phyloP scores from a whole-genome alignment of 352 stramenopile genomes.

The Phytophthora sp. region DNA sequence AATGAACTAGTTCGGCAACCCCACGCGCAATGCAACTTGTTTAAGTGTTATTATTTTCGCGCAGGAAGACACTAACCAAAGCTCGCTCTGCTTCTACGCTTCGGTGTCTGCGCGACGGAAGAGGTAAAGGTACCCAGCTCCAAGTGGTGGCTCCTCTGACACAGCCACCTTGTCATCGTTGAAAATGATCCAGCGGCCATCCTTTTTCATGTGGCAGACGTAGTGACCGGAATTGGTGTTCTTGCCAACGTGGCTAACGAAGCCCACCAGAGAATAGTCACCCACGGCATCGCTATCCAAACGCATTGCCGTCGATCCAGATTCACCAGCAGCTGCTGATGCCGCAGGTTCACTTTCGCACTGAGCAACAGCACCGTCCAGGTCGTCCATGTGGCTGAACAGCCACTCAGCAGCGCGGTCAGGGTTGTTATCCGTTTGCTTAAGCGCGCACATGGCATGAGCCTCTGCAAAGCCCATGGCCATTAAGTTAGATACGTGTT shows the following conservation, averaged over 20 bases:
- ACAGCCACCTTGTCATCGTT: conserved; percentile 99
- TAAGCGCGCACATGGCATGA: conserved; percentile 93
- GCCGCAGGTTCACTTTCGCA: conserved; percentile 57
- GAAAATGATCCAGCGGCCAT: conserved; percentile 98
- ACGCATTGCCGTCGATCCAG: conserved; percentile 35
- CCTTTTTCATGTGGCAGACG: conserved; percentile 98
- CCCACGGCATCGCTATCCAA: conserved; percentile 58
- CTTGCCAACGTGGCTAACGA: conserved; percentile 99
- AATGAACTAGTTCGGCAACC: conserved; percentile 5
- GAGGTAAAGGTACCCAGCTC: conserved; percentile 97
- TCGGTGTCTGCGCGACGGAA: conserved; percentile 74
- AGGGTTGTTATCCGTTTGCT: conserved; percentile 90
- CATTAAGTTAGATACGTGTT: conserved; percentile 66
- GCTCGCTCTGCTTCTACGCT: conserved; percentile 24
- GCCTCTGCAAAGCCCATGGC: conserved; percentile 90
- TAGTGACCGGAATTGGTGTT: conserved; percentile 99
- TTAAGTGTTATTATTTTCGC: too few relatives aligned
- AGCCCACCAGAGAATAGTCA: conserved; percentile 96
- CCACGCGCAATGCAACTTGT: conserved; percentile 4
- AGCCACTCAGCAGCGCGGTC: conserved; percentile 98
- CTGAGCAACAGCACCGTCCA: conserved; percentile 91
- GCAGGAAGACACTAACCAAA: too few relatives aligned
- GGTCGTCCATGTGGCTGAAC: conserved; percentile 97
- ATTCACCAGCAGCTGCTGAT: conserved; percentile 24
- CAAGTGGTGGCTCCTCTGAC: conserved; percentile 93